Evolutionary conservation across 345 rosid species (phyloP), one percentile per base, ranked within the genome.

Genomic region (Citrus sp.): DNA sequence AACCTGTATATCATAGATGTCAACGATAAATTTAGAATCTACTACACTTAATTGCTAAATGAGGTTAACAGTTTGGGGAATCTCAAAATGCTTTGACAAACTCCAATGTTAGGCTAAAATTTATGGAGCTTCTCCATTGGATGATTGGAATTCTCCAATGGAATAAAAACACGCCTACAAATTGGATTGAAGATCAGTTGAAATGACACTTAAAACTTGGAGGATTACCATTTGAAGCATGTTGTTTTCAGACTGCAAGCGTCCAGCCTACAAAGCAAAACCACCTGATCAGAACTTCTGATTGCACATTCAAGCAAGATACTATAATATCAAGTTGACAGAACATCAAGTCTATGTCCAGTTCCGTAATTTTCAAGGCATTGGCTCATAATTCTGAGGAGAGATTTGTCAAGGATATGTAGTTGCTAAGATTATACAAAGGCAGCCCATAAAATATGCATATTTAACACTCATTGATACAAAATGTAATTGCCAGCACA

Each of bases 151-250:
- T 67, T 66, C 76, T 67, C 35, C 59, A 19, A 8, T n/a, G 61
- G 38, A 67, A 63, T 28, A 61, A n/a, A 55, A 81, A 12, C 77
- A 55, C 51, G n/a, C 19, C 22, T 19, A 56, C 42, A 74, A 51
- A 66, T 37, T 42, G 46, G 62, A 62, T 77, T 80, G 59, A 35
- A 46, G 32, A 80, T 74, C 49, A 22, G 61, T 37, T 24, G 60
- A 77, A 55, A 80, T 55, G 32, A 38, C 4, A 54, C 35, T 32
- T 7, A 66, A 64, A 70, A 85, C n/a, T 46, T 46, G 51, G 18
- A 46, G 51, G 51, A 37, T 86, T 91, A 96, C 98, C 99, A 90
- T 89, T 67, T 94, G 92, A 84, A 96, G 97, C 90, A 94, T 46
- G 76, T 82, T 86, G 83, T 94, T 94, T 85, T 90, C 98, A 34